phyloP scores from a whole-genome alignment of 1,139 yeast species.

The Blastobotrys niveus region DNA sequence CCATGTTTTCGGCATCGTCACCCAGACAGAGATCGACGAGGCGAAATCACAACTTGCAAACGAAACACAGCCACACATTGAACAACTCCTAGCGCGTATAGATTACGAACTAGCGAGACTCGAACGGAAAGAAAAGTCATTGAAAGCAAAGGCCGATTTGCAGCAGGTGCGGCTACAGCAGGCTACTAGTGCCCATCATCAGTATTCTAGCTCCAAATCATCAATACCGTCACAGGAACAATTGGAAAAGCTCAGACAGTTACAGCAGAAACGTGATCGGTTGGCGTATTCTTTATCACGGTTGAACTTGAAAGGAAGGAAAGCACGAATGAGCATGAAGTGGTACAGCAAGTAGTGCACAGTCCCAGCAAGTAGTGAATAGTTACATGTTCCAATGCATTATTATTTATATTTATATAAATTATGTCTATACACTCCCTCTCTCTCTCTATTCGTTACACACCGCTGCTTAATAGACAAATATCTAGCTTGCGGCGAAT shows the following conservation, averaged over 20 bases:
- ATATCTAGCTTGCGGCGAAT: constrained; percentile 25
- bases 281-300: constrained; percentile 34
- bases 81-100: constrained; percentile 21
- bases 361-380: too few species aligned
- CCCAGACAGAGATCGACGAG: constrained; percentile 26
- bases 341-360: too few species aligned
- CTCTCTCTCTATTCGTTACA: too few species aligned
- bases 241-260: constrained; percentile 33
- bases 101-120: constrained; percentile 27
- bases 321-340: constrained; percentile 23
- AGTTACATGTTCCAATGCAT: too few species aligned
- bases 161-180: constrained; percentile 27
- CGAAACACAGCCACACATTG: constrained; percentile 30
- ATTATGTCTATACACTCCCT: too few species aligned
- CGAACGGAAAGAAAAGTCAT: constrained; percentile 25
- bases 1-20: constrained; percentile 31
- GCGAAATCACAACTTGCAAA: constrained; percentile 26
- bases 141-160: constrained; percentile 26
- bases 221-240: constrained; percentile 29
- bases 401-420: too few species aligned
- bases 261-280: constrained; percentile 37
- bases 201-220: background rate
- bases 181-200: constrained; percentile 21
- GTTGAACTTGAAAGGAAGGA: constrained; percentile 30
- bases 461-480: too few species aligned